These are phyloP conservation scores for Microsporum canis DNA, from an alignment of 2,329 filamentous ascomycete species.

Conservation along the genomic window DNA sequence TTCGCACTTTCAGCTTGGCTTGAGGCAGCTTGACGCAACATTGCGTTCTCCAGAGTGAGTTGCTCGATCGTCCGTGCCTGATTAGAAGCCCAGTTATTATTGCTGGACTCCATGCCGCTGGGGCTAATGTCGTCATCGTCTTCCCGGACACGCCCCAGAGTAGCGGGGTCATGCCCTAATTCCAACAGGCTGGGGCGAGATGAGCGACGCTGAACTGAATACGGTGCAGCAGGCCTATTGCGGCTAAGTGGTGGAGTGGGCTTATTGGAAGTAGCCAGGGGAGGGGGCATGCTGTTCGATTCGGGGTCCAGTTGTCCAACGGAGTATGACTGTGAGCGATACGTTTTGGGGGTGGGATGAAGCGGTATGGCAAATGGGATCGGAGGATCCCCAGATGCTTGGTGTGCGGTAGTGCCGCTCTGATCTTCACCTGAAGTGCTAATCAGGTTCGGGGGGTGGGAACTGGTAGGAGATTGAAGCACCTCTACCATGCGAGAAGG, in stretches of 20 bases:
- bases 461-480: conserved; percentile 60
- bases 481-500: conserved; percentile 64
- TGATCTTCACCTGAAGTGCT: conserved; percentile 42
- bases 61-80: conserved; percentile 38
- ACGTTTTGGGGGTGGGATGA: conserved; percentile 82
- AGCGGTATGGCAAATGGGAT: conserved; percentile 81
- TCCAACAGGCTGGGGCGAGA: conserved; percentile 47
- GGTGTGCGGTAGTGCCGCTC: conserved; percentile 40
- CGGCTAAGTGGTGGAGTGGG: conserved; percentile 23
- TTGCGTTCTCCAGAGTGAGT: conserved; percentile 37
- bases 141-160: conserved; percentile 38
- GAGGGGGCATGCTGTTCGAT: conserved; percentile 24
- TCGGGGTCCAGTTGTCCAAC: conserved; percentile 80
- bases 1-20: conserved; percentile 25
- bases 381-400: conserved; percentile 40
- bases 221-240: conserved; percentile 36
- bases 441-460: conserved; percentile 41
- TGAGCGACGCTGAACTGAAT: conserved; percentile 66
- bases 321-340: conserved; percentile 92
- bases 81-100: conserved; percentile 27
- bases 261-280: conserved; percentile 14
- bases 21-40: conserved; percentile 35
- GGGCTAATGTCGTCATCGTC: conserved; percentile 38
- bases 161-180: conserved; percentile 35
- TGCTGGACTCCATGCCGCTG: conserved; percentile 28